A percentile compares a stretch with the other conserved stretches of the same genome.
phyloP scores from a whole-genome alignment of 345 rosid species.

The Pistacia integerrima region DNA sequence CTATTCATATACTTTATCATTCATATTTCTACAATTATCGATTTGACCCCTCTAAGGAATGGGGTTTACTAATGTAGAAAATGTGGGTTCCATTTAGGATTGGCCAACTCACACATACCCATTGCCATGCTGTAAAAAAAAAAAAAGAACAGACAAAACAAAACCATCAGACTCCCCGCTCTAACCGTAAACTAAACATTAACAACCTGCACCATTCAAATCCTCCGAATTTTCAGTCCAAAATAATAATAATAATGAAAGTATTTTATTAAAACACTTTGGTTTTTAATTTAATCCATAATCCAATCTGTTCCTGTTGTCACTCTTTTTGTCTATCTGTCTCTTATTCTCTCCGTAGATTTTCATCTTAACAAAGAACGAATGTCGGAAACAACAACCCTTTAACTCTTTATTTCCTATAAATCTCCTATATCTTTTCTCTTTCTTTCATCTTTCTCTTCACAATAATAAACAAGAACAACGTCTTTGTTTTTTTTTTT shows the following conservation, averaged over 20 bases:
- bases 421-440: slow-evolving; percentile 25
- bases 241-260: no score
- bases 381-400: slow-evolving; percentile 30
- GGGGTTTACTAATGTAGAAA: neutral
- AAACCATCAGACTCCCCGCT: neutral
- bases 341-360: neutral
- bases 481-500: no score
- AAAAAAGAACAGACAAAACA: neutral
- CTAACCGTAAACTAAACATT: slow-evolving; percentile 3
- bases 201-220: neutral
- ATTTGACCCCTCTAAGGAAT: no score
- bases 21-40: no score
- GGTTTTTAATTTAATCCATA: neutral
- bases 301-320: slow-evolving; percentile 21
- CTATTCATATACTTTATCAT: no score
- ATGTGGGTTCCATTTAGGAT: neutral
- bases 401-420: neutral
- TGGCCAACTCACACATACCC: neutral
- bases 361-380: slow-evolving; percentile 26
- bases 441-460: slow-evolving; percentile 5
- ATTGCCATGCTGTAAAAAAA: neutral
- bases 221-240: neutral
- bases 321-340: slow-evolving; percentile 22
- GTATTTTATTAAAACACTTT: no score
- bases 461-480: neutral